Conservation (phyloP, 306 rosid genomes). For the Cucumis cinereus region DNA sequence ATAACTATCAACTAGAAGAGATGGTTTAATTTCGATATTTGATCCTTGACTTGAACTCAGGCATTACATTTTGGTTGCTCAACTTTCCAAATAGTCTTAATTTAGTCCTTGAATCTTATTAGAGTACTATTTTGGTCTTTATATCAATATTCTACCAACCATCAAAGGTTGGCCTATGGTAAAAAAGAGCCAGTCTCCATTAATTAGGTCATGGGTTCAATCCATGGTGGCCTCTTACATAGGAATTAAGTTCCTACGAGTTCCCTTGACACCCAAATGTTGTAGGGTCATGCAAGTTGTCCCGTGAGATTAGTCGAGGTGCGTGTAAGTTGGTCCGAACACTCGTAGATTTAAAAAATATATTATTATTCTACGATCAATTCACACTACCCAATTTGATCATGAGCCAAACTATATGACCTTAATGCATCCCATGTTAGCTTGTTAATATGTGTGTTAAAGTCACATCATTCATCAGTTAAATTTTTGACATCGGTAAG, state of each 20-base stretch:
- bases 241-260: too few relatives aligned
- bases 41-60: not conserved
- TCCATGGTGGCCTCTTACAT: too few relatives aligned
- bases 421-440: not conserved
- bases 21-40: not conserved
- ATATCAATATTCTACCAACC: too few relatives aligned
- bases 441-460: not conserved
- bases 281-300: too few relatives aligned
- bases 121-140: not conserved
- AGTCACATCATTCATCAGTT: not conserved
- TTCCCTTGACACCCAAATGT: too few relatives aligned
- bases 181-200: too few relatives aligned
- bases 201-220: too few relatives aligned
- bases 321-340: too few relatives aligned
- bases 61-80: not conserved
- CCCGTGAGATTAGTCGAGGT: too few relatives aligned
- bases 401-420: not conserved
- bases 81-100: not conserved
- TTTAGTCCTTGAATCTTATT: not conserved
- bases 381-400: not conserved
- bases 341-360: too few relatives aligned
- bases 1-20: not conserved
- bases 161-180: too few relatives aligned
- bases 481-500: not conserved
- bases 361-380: not conserved